Evolutionary conservation across 768 basidiomycete species (phyloP).

Genomic region (Lactarius deliciosus): DNA sequence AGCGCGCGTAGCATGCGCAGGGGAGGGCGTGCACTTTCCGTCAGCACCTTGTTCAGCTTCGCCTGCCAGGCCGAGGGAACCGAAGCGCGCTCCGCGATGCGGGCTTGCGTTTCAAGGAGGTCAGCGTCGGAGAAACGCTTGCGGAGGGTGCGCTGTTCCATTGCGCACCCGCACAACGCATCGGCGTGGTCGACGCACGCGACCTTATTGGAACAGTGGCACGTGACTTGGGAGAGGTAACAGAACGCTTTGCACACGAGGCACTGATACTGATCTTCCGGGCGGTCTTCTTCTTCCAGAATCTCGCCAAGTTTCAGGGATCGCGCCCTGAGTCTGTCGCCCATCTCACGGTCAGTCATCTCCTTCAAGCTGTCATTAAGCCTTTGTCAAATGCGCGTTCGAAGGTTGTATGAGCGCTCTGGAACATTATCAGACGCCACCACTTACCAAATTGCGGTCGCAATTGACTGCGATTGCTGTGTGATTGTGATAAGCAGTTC

Average conservation of each 20-base stretch:
- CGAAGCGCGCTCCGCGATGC: slow-evolving; percentile 68
- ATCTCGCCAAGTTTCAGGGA: slow-evolving; percentile 60
- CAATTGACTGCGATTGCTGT: slow-evolving; percentile 89
- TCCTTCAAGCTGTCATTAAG: slow-evolving; percentile 78
- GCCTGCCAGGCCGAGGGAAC: slow-evolving; percentile 73
- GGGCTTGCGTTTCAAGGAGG: slow-evolving; percentile 61
- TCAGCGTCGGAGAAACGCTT: slow-evolving; percentile 82
- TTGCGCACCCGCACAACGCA: slow-evolving; percentile 67
- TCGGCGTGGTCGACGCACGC: slow-evolving; percentile 85
- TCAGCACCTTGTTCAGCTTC: slow-evolving; percentile 65
- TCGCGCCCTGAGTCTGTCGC: slow-evolving; percentile 62
- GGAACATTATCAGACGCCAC: slow-evolving; percentile 24
- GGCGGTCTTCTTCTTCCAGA: slow-evolving; percentile 74
- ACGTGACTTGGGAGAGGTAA: slow-evolving; percentile 91
- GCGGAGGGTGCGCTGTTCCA: slow-evolving; percentile 60
- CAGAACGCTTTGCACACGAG: slow-evolving; percentile 89
- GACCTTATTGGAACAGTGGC: slow-evolving; percentile 73
- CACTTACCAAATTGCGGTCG: slow-evolving; percentile 88
- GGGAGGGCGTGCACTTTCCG: slow-evolving; percentile 66
- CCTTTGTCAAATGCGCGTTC: slow-evolving; percentile 47
- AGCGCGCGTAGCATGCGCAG: slow-evolving; percentile 78
- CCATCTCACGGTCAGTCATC: slow-evolving; percentile 85
- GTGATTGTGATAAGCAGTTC: slow-evolving; percentile 97
- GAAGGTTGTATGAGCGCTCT: slow-evolving; percentile 13
- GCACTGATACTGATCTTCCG: slow-evolving; percentile 97